Percentiles rank a stretch among this genome's conserved stretches.
phyloP scores from a whole-genome alignment of 306 rosid species.

The Vicia sativa region DNA sequence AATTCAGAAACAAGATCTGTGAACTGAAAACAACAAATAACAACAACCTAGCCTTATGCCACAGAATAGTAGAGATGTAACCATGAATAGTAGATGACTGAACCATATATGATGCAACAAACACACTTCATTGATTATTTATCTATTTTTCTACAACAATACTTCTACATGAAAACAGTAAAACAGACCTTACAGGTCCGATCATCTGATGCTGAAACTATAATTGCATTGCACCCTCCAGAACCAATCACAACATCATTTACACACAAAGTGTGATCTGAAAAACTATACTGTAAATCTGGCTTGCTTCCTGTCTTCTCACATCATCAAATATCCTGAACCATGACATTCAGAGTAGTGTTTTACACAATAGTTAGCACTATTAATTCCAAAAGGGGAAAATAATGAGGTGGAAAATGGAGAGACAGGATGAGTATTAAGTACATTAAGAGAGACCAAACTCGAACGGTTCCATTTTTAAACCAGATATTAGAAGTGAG shows the following conservation, averaged over 20 bases:
- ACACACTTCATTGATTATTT: slow-evolving; percentile 27
- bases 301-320: slow-evolving; percentile 41
- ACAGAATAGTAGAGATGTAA: no score
- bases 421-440: slow-evolving; percentile 16
- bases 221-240: slow-evolving; percentile 82
- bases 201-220: slow-evolving; percentile 82
- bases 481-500: slow-evolving; percentile 70
- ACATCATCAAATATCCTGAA: slow-evolving; percentile 75
- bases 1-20: slow-evolving; percentile 18
- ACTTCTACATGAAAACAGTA: slow-evolving; percentile 17
- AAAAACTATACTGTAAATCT: slow-evolving; percentile 56
- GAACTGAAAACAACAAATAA: slow-evolving; percentile 3
- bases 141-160: neutral
- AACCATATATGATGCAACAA: no score
- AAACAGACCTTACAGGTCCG: slow-evolving; percentile 73
- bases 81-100: no score
- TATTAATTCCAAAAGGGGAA: slow-evolving; percentile 4
- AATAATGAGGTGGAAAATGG: neutral
- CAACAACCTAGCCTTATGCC: no score
- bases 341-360: neutral
- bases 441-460: slow-evolving; percentile 78
- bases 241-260: slow-evolving; percentile 68
- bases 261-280: slow-evolving; percentile 59
- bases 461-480: slow-evolving; percentile 70
- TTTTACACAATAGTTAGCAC: neutral